Conservation (phyloP, 805 yeast species). For the Ogataea pilisensis region DNA sequence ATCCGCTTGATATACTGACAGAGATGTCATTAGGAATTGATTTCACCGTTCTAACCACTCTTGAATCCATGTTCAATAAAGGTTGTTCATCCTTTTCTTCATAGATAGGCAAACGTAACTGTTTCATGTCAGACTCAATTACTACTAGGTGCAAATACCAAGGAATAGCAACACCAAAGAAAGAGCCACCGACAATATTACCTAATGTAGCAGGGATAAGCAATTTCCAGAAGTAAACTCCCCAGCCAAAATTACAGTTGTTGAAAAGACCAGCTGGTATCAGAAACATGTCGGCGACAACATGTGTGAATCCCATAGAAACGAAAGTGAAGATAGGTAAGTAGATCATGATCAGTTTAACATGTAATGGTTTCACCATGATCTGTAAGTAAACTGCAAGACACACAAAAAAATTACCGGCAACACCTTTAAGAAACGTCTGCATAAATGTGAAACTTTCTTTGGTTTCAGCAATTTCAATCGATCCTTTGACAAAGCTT, state of each 20-base stretch:
- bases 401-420: constrained; percentile 75
- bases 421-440: constrained; percentile 65
- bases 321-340: constrained; percentile 77
- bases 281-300: constrained; percentile 78
- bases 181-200: constrained; percentile 72
- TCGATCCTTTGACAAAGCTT: constrained; percentile 44
- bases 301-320: constrained; percentile 73
- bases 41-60: constrained; percentile 55
- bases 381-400: constrained; percentile 73
- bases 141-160: constrained; percentile 70
- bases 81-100: constrained; percentile 81
- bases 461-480: constrained; percentile 41
- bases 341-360: constrained; percentile 57
- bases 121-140: constrained; percentile 65
- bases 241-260: constrained; percentile 61
- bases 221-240: constrained; percentile 65
- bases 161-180: constrained; percentile 61
- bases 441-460: constrained; percentile 48
- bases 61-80: constrained; percentile 68
- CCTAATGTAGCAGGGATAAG: constrained; percentile 71
- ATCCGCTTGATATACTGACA: background rate
- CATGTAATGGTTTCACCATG: constrained; percentile 77
- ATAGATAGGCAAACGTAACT: constrained; percentile 59
- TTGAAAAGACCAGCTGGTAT: constrained; percentile 64
- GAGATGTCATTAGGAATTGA: constrained; percentile 3